Evolutionary conservation across 768 basidiomycete species (phyloP), one percentile per base, ranked within the genome.

Genomic region (Daedalea quercina): DNA sequence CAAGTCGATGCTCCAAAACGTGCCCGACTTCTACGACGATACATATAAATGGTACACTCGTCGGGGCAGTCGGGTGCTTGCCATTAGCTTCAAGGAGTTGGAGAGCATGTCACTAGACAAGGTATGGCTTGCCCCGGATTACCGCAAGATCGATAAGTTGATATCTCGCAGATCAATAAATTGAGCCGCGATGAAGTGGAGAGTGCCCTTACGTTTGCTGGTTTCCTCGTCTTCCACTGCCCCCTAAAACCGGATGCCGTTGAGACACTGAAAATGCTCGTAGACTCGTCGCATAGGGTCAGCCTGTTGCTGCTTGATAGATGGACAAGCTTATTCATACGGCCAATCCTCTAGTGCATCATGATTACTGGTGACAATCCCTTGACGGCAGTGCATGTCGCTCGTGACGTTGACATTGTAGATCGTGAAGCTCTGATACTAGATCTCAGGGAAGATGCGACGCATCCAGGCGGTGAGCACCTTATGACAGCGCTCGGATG

Each of bases 301-400:
- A 47, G 90, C 78, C 1, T 8, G 35, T 42, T 40, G 9, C 24
- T 8, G 9, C 37, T 20, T 17, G 1, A 19, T 13, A 22, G 13
- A 26, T 7, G 40, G 20, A 31, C 17, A 25, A 45, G 42, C 33
- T 47, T 6, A 6, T 7, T 53, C 48, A 40, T 58, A 11, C 62
- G 44, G 46, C 42, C 42, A 46, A 42, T 48, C 3, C 51, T 40
- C 40, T 58, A 96, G 93, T 98, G 96, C 66, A 77, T 98, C 53
- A 99, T 99, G 96, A 99, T 99, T 57, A 99, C 96, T 44, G 96
- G 96, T 34, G 96, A 99, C 68, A 98, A 98, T 67, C 96, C 96
- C 8, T 72, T 99, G 50, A 99, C 96, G 0, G 96, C 96, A 8
- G 85, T 90, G 0, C 96, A 98, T 65, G 94, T 99, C 43, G 96